These are phyloP conservation scores for Naganishia vishniacii DNA, from an alignment of 768 basidiomycete genomes.

Conservation along the genomic window DNA sequence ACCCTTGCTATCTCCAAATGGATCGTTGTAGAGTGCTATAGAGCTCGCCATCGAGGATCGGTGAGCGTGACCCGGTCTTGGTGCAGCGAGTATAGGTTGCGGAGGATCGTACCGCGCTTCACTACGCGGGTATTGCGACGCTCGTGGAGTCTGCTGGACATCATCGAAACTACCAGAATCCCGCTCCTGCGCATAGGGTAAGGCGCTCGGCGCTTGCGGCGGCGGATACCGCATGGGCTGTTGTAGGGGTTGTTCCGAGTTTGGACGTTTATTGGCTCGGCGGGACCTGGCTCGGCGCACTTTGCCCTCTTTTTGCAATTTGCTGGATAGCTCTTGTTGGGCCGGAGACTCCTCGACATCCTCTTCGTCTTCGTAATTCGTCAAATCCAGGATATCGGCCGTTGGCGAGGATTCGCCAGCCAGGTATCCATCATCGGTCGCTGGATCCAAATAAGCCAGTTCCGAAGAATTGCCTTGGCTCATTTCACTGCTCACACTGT, in stretches of 20 bases:
- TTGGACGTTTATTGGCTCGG: conserved; percentile 31
- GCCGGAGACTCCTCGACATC: conserved; percentile 60
- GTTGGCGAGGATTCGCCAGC: conserved; percentile 24
- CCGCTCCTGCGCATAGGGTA: conserved; percentile 12
- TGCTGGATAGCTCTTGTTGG: conserved; percentile 52
- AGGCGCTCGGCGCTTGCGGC: neutral
- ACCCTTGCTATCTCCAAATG: conserved; percentile 20
- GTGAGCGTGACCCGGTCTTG: conserved; percentile 6
- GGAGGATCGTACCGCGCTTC: conserved; percentile 3
- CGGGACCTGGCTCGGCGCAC: conserved; percentile 56
- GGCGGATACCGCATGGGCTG: conserved; percentile 17
- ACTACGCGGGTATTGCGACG: neutral
- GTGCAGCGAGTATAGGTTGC: conserved; percentile 12
- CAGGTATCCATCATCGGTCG: conserved; percentile 26
- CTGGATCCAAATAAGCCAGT: conserved; percentile 24
- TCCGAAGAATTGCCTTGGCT: conserved; percentile 31
- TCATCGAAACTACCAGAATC: conserved; percentile 5
- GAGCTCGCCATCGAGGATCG: conserved; percentile 34
- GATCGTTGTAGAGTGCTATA: conserved; percentile 33
- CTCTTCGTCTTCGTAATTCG: conserved; percentile 71
- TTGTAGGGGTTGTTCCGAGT: neutral
- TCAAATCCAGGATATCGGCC: conserved; percentile 56
- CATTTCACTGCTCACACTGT: conserved; percentile 35
- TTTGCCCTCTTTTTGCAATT: conserved; percentile 61
- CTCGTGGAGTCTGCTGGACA: conserved; percentile 4